Conservation (phyloP, 352 stramenopile species). For the Globisporangium cederbergense region DNA sequence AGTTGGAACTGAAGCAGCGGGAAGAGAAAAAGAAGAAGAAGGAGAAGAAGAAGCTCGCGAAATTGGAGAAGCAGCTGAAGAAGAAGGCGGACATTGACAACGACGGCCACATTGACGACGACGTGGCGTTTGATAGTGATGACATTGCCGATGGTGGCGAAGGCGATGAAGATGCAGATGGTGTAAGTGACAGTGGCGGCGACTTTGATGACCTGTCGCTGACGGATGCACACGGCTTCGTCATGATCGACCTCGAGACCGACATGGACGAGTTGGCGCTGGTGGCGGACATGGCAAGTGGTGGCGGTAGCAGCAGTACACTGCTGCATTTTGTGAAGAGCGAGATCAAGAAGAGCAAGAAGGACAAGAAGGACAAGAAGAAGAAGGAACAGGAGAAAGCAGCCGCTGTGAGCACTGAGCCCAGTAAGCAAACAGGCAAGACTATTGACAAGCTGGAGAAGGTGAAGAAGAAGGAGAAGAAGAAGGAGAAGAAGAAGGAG, state of each 20-base stretch:
- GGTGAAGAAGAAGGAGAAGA: background rate
- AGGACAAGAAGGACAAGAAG: constrained; percentile 17
- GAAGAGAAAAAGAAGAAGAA: constrained; percentile 17
- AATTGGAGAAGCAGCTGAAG: constrained; percentile 26
- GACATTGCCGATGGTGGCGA: constrained; percentile 4
- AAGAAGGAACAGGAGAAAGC: constrained; percentile 21
- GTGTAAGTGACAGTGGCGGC: background rate
- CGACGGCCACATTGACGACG: constrained; percentile 29
- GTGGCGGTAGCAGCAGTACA: background rate
- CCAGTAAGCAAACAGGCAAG: background rate
- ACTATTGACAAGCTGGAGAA: background rate
- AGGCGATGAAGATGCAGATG: constrained; percentile 1
- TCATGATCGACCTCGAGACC: constrained; percentile 37
- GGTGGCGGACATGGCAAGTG: constrained; percentile 26
- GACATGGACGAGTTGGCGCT: constrained; percentile 40
- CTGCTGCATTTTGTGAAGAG: constrained; percentile 1
- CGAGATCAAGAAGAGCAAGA: constrained; percentile 6
- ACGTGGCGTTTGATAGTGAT: constrained; percentile 20
- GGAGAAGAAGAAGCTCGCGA: constrained; percentile 16
- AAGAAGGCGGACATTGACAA: constrained; percentile 31
- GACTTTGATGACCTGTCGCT: constrained; percentile 16
- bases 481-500: no score
- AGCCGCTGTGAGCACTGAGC: background rate
- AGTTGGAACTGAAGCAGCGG: constrained; percentile 17
- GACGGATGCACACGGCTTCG: constrained; percentile 30